Conservation (phyloP, 1,284 basidiomycete species). For the Apiotrichum sp. region DNA sequence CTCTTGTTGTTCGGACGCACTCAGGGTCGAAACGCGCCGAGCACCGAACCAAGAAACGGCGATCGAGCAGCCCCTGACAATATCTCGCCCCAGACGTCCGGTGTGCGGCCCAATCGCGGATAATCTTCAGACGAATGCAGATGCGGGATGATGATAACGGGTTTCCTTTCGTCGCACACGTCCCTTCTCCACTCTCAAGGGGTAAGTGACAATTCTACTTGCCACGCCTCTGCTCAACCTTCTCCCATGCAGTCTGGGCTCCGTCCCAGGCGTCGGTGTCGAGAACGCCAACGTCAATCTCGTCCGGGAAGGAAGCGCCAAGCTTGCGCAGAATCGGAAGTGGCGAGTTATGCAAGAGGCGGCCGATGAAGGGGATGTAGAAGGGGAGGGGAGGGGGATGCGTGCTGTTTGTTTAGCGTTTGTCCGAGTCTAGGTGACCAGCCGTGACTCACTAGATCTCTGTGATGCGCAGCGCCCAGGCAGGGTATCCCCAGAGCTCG, state of each 20-base stretch:
- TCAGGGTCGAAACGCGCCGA: too few species aligned
- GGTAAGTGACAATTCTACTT: conserved; percentile 3
- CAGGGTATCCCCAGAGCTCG: conserved; percentile 35
- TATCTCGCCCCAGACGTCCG: too few species aligned
- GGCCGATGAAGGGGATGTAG: conserved; percentile 14
- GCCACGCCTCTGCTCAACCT: conserved; percentile 24
- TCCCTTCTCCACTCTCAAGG: too few species aligned
- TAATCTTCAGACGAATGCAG: too few species aligned
- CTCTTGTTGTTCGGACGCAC: too few species aligned
- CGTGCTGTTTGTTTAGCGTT: conserved; percentile 9
- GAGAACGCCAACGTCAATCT: conserved; percentile 11
- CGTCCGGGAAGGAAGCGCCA: conserved; percentile 12
- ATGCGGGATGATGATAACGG: too few species aligned
- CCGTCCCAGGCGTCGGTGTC: conserved; percentile 16
- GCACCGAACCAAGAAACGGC: too few species aligned
- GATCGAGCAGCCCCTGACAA: too few species aligned
- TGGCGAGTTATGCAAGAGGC: conserved; percentile 15
- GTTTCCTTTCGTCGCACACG: too few species aligned
- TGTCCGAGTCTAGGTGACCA: not conserved
- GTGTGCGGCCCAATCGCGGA: too few species aligned
- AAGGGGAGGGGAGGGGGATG: conserved; percentile 26
- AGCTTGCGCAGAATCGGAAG: conserved; percentile 17
- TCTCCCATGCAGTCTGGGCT: conserved; percentile 20
- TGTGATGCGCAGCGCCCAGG: conserved; percentile 34
- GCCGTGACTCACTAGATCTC: conserved; percentile 27